These are phyloP conservation scores for Phytophthora pisi DNA, from an alignment of 352 stramenopile genomes.

Conservation along the genomic window DNA sequence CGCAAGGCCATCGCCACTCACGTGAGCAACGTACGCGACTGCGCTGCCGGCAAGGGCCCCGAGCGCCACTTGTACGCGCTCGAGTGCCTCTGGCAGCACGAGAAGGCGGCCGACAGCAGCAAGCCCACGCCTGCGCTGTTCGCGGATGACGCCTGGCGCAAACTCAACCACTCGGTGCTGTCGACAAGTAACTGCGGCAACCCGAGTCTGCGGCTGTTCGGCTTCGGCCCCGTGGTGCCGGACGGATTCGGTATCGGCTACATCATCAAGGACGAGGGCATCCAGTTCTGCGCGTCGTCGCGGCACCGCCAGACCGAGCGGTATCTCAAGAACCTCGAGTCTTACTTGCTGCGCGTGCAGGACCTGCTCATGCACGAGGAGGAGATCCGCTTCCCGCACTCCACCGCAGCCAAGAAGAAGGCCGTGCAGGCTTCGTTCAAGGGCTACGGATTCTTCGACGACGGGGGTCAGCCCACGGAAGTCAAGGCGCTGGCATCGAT, in stretches of 20 bases:
- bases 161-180: conserved; percentile 94
- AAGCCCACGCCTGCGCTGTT: conserved; percentile 83
- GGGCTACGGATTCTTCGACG: conserved; percentile 85
- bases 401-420: conserved; percentile 49
- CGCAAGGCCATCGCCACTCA: conserved; percentile 87
- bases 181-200: conserved; percentile 98
- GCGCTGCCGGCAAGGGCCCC: conserved; percentile 89
- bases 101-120: conserved; percentile 43
- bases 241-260: conserved; percentile 97
- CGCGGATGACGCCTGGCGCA: conserved; percentile 85
- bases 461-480: conserved; percentile 44
- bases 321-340: conserved; percentile 86
- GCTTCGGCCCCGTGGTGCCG: conserved; percentile 92
- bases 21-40: conserved; percentile 90
- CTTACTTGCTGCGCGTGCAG: conserved; percentile 79
- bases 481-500: conserved; percentile 37
- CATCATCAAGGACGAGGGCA: conserved; percentile 96
- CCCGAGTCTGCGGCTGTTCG: conserved; percentile 93
- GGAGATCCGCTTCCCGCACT: conserved; percentile 77
- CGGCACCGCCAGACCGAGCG: conserved; percentile 84
- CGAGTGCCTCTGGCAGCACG: conserved; percentile 86
- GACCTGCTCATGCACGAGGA: conserved; percentile 82
- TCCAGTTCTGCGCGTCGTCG: conserved; percentile 88
- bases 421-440: conserved; percentile 62
- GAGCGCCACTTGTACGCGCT: conserved; percentile 95